A percentile compares a stretch with the other conserved stretches of the same genome.
Conservation (phyloP, 2,329 filamentous ascomycete genomes). For the Phialophora macrospora region DNA sequence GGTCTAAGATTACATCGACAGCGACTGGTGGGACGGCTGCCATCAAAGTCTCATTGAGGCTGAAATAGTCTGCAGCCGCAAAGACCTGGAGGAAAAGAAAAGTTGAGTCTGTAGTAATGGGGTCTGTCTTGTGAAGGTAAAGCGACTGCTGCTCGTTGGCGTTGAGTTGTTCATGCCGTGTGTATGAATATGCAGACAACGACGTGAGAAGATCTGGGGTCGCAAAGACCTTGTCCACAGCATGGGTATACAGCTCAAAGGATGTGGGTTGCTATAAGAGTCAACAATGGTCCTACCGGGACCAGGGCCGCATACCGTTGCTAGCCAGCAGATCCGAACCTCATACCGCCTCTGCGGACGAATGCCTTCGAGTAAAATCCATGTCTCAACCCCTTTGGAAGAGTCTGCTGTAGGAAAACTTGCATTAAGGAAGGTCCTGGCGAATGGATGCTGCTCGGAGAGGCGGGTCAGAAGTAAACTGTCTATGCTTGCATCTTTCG, state of each 20-base stretch:
- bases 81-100: conserved; percentile 74
- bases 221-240: conserved; percentile 65
- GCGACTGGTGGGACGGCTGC: conserved; percentile 70
- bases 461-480: conserved; percentile 69
- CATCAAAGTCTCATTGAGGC: conserved; percentile 76
- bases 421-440: conserved; percentile 69
- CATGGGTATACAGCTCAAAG: conserved; percentile 71
- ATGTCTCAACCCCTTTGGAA: conserved; percentile 68
- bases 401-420: conserved; percentile 65
- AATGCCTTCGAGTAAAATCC: conserved; percentile 77
- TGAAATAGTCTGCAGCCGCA: conserved; percentile 84
- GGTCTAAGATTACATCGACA: conserved; percentile 84
- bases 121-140: conserved; percentile 20
- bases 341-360: conserved; percentile 80
- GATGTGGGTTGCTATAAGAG: conserved; percentile 76
- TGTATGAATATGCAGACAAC: conserved; percentile 65
- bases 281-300: conserved; percentile 17
- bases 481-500: conserved; percentile 62
- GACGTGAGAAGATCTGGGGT: conserved; percentile 68
- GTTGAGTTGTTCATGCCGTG: conserved; percentile 49
- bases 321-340: conserved; percentile 89
- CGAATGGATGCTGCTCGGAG: conserved; percentile 59
- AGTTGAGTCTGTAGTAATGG: conserved; percentile 41
- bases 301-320: conserved; percentile 67
- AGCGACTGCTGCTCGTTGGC: conserved; percentile 28